Conservation (phyloP, 805 yeast species). For the Saccharomycopsis synnaedendra region DNA sequence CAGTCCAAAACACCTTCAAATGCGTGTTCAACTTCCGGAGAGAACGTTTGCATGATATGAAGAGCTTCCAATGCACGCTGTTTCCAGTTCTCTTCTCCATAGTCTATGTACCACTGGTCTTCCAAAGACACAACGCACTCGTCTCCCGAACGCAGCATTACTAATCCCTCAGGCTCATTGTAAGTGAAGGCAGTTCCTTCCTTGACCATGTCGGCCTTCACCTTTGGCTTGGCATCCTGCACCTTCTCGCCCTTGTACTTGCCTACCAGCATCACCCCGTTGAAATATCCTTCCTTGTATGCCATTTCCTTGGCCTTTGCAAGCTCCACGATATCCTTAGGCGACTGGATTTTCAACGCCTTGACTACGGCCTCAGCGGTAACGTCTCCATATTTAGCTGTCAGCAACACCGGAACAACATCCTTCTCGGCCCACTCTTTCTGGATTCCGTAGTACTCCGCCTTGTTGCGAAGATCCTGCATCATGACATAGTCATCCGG, state of each 20-base stretch:
- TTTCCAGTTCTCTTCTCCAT: slow-evolving; percentile 92
- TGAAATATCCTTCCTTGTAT: slow-evolving; percentile 93
- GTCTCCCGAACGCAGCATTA: slow-evolving; percentile 92
- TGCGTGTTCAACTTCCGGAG: slow-evolving; percentile 77
- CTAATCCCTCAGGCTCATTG: slow-evolving; percentile 87
- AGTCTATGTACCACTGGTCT: slow-evolving; percentile 97
- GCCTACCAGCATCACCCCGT: slow-evolving; percentile 74
- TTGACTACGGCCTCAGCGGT: slow-evolving; percentile 80
- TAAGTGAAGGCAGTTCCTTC: slow-evolving; percentile 77
- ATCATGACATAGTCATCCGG: slow-evolving; percentile 94
- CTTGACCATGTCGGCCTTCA: slow-evolving; percentile 69
- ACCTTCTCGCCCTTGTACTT: slow-evolving; percentile 81
- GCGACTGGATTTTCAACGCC: slow-evolving; percentile 84
- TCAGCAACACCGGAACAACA: slow-evolving; percentile 60
- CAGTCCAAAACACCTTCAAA: slow-evolving; percentile 91
- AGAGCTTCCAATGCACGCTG: slow-evolving; percentile 70
- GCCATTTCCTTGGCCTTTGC: slow-evolving; percentile 91
- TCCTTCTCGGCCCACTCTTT: slow-evolving; percentile 60
- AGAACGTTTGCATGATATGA: slow-evolving; percentile 62
- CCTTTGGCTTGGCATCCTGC: slow-evolving; percentile 81
- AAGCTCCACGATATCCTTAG: slow-evolving; percentile 79
- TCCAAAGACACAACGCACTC: slow-evolving; percentile 93
- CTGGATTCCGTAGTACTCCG: slow-evolving; percentile 14
- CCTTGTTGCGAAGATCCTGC: slow-evolving; percentile 20
- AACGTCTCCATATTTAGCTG: slow-evolving; percentile 79